Evolutionary conservation across 305 asterid genomes (phyloP), one percentile per base, ranked within the genome.

Genomic region (Withania somnifera): DNA sequence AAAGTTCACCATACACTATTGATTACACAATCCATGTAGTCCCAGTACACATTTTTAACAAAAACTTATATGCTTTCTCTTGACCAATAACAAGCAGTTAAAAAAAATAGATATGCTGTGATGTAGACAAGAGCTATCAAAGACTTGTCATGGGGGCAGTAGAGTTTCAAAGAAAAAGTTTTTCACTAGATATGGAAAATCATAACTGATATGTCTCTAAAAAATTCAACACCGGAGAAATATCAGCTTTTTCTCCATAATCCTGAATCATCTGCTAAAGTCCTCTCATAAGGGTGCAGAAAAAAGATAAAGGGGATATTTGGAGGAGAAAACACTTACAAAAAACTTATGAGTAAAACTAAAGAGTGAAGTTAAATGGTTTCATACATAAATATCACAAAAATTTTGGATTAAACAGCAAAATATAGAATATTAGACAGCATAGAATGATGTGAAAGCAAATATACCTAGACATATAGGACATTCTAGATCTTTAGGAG

Each of bases 381-480:
- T 50, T 50, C 50, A 75, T 28, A 45, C 63, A 75, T 47, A 76
- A 17, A 28, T 51, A 76, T 76, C 80, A 76, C 15, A 76, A 51
- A 5, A 52, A 10, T 17, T 50, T 51, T 47, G 3, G 80, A 76
- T n/a, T 50, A 42, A n/a, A 47, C 51, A 51, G 17, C 47, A 28
- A 76, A 50, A 17, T 76, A 75, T 28, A 75, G 60, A 10, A 51
- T 47, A 76, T n/a, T 51, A 51, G 52, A 50, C 36, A 51, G 17
- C 14, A 75, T 75, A 28, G 79, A 73, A 76, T 76, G 47, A 76
- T 76, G 80, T 76, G 28, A 76, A 81, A 77, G 81, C 80, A 60
- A 38, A 79, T 81, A 78, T 81, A 86, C 88, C 81, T 86, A 81
- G 85, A 83, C 88, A 83, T 66, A 83, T 77, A 80, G 85, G 79